Percentiles rank a stretch among this genome's conserved stretches.
These are phyloP conservation scores for Auricularia sp. DNA, from an alignment of 768 basidiomycete genomes.

Conservation along the genomic window DNA sequence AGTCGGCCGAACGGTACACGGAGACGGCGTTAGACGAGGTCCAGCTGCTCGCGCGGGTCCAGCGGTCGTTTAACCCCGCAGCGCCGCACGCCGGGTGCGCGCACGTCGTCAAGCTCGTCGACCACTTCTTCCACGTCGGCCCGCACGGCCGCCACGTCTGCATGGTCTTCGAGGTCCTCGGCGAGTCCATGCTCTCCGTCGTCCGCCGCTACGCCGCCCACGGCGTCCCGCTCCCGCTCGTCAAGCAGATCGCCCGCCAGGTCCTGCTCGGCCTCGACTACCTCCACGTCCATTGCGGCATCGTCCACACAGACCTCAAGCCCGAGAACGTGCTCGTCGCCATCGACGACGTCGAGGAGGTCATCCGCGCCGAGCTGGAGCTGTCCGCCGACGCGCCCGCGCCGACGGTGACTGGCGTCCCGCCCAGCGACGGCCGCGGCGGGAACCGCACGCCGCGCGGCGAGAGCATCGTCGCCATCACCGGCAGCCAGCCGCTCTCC, in stretches of 20 bases:
- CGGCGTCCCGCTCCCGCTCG: constrained; percentile 86
- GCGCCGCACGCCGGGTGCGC: constrained; percentile 79
- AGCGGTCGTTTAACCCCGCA: constrained; percentile 38
- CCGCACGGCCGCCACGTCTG: constrained; percentile 96
- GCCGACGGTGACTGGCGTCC: constrained; percentile 79
- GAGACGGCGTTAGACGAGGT: constrained; percentile 99
- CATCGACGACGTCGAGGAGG: constrained; percentile 92
- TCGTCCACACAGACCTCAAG: constrained; percentile 97
- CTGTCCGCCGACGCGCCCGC: constrained; percentile 34
- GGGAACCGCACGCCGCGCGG: constrained; percentile 91
- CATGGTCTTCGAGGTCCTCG: constrained; percentile 99
- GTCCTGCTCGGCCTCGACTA: constrained; percentile 92
- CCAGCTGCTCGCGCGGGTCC: constrained; percentile 86
- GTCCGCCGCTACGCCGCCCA: constrained; percentile 99
- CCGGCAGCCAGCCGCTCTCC: constrained; percentile 84
- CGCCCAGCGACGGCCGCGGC: constrained; percentile 83
- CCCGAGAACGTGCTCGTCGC: constrained; percentile 96
- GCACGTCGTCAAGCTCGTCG: constrained; percentile 95
- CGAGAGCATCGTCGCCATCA: constrained; percentile 67
- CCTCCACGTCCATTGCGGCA: constrained; percentile 93
- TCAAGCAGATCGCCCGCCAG: constrained; percentile 95
- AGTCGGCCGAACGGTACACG: constrained; percentile 92
- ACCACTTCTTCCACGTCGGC: constrained; percentile 94
- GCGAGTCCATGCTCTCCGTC: constrained; percentile 89
- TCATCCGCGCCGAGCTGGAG: constrained; percentile 76